phyloP scores from a whole-genome alignment of 164 flowering plant genomes.

The Amborella trichopoda region DNA sequence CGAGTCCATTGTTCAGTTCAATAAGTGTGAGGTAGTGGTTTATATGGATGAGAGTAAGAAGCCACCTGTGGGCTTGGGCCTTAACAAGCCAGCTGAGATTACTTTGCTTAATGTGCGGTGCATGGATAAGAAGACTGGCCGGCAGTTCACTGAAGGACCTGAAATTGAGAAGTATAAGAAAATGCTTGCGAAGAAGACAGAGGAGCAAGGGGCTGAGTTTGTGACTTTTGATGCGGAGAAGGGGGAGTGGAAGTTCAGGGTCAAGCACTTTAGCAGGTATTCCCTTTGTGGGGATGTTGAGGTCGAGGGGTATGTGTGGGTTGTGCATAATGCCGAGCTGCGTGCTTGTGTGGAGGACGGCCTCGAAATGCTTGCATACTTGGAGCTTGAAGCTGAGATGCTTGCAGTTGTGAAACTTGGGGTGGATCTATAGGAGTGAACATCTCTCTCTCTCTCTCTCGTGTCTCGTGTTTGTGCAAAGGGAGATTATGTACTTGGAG shows the following conservation, averaged over 20 bases:
- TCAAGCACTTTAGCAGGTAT: slow-evolving; percentile 63
- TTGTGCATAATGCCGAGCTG: no score
- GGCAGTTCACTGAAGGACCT: slow-evolving; percentile 50
- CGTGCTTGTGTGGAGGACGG: no score
- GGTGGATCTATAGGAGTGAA: no score
- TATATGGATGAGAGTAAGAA: slow-evolving; percentile 89
- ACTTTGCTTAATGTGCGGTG: slow-evolving; percentile 84
- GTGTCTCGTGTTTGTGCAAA: no score
- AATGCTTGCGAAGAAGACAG: slow-evolving; percentile 67
- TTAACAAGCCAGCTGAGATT: slow-evolving; percentile 92
- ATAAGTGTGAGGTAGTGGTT: slow-evolving; percentile 80
- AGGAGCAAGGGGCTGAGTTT: slow-evolving; percentile 91
- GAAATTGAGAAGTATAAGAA: slow-evolving; percentile 68
- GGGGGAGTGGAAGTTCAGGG: slow-evolving; percentile 95
- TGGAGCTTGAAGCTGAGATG: no score
- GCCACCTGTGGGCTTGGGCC: slow-evolving; percentile 93
- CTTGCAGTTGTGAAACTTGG: no score
- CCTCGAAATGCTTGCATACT: no score
- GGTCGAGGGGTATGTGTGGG: neutral
- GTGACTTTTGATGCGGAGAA: slow-evolving; percentile 64
- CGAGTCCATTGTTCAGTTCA: slow-evolving; percentile 48
- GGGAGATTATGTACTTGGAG: no score
- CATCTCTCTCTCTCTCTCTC: no score
- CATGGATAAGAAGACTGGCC: slow-evolving; percentile 78
- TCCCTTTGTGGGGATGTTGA: slow-evolving; percentile 28